Percentiles rank a stretch among this genome's conserved stretches.
Evolutionary conservation across 345 rosid genomes (phyloP).

Genomic region (Cochlearia excelsa): DNA sequence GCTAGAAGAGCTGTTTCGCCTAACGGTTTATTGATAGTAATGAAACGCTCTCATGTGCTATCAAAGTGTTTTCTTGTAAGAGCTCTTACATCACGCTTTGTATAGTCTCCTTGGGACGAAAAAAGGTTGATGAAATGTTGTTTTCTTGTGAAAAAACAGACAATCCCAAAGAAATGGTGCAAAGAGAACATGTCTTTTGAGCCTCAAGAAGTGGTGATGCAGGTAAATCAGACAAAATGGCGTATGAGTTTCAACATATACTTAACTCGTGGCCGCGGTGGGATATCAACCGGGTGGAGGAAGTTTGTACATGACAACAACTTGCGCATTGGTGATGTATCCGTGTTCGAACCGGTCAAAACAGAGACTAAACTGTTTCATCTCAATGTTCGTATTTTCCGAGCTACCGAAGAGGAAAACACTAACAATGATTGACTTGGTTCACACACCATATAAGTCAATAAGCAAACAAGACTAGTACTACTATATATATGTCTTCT

Average conservation of each 20-base stretch:
- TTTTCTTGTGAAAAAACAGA: background rate
- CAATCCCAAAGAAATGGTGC: conserved; percentile 26
- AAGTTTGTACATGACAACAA: conserved; percentile 26
- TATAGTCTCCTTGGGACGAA: background rate
- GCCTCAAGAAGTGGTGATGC: conserved; percentile 30
- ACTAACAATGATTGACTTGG: conserved; percentile 17
- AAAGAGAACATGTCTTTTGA: conserved; percentile 1
- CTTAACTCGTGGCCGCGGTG: conserved; percentile 18
- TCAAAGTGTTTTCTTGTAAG: conserved; percentile 40
- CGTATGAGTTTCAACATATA: background rate
- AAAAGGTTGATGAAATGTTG: no score
- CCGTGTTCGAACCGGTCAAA: conserved; percentile 30
- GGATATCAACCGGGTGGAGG: conserved; percentile 31
- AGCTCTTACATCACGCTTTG: background rate
- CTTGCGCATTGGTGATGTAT: conserved; percentile 20
- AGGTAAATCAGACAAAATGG: conserved; percentile 27
- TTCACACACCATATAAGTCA: conserved; percentile 1
- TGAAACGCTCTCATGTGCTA: conserved; percentile 46
- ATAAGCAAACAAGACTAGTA: conserved; percentile 1
- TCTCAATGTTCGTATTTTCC: conserved; percentile 23
- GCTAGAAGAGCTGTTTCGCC: conserved; percentile 36
- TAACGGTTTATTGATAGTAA: conserved; percentile 40
- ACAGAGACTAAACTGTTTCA: conserved; percentile 14
- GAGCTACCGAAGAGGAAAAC: conserved; percentile 25
- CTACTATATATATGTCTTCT: no score